Percentiles rank a stretch among this genome's conserved stretches.
Conservation (phyloP, 257 asterid species). For the Ophiorrhiza pumila region DNA sequence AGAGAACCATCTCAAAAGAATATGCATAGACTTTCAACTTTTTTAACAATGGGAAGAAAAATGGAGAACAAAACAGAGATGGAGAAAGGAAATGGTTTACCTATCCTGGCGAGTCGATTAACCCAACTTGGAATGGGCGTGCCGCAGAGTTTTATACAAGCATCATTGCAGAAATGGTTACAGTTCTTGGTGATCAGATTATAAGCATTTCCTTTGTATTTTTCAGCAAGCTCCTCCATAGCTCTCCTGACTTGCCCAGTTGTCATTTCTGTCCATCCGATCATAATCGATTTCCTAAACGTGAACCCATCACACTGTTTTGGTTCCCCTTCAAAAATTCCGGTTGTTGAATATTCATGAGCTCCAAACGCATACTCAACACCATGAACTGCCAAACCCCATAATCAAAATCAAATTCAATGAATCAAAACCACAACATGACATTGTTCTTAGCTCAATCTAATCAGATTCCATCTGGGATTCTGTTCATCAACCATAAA, state of each 20-base stretch:
- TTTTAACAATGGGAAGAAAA: not conserved
- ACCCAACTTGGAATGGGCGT: slow-evolving; percentile 47
- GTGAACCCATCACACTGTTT: slow-evolving; percentile 45
- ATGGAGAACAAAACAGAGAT: not conserved
- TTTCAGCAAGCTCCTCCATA: slow-evolving; percentile 40
- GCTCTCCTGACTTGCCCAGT: slow-evolving; percentile 28
- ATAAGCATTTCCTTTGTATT: slow-evolving; percentile 41
- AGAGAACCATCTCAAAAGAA: not conserved
- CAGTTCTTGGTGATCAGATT: slow-evolving; percentile 44
- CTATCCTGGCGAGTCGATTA: slow-evolving; percentile 48
- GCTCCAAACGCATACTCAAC: slow-evolving; percentile 55
- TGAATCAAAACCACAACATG: not conserved
- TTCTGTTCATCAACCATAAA: not conserved
- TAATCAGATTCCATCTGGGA: not conserved
- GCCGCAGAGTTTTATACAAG: slow-evolving; percentile 36
- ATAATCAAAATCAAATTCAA: not conserved
- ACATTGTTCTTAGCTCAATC: not conserved
- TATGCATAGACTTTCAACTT: not conserved
- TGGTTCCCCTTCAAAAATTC: slow-evolving; percentile 54
- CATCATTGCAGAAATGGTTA: slow-evolving; percentile 51
- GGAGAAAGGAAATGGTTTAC: slow-evolving; percentile 11
- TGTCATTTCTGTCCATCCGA: slow-evolving; percentile 46
- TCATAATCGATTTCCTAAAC: slow-evolving; percentile 47
- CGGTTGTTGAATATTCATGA: slow-evolving; percentile 45
- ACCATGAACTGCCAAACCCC: slow-evolving; percentile 37